phyloP scores from a whole-genome alignment of 2,329 filamentous ascomycete species.

The Penicillium hesseltinei region DNA sequence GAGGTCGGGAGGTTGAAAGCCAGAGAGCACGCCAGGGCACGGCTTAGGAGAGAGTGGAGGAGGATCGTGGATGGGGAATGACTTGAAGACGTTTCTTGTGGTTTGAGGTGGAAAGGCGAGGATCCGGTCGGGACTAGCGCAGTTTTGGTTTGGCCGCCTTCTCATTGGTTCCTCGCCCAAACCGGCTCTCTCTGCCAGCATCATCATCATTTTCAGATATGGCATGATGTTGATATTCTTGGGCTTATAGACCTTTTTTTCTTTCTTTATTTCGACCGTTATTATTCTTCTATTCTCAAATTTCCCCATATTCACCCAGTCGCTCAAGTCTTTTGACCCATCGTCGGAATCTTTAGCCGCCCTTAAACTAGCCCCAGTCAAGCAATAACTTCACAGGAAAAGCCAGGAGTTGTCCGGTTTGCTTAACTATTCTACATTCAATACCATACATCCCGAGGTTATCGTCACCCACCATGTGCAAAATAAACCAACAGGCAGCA shows the following conservation, averaged over 20 bases:
- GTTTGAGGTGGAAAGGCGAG: conserved; percentile 44
- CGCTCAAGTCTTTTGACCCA: background rate
- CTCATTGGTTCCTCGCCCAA: conserved; percentile 34
- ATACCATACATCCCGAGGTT: background rate
- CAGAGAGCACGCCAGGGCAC: conserved; percentile 26
- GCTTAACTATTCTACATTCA: conserved; percentile 1
- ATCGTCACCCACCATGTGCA: background rate
- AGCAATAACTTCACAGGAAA: background rate
- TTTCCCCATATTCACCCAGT: background rate
- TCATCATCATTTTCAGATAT: conserved; percentile 22
- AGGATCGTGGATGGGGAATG: conserved; percentile 32
- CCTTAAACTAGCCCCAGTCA: background rate
- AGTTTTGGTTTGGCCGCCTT: conserved; percentile 32
- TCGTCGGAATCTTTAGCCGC: conserved; percentile 7
- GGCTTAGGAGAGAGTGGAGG: conserved; percentile 33
- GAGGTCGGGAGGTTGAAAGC: conserved; percentile 18
- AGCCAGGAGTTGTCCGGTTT: background rate
- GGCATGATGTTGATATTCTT: conserved; percentile 2
- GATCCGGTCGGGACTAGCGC: conserved; percentile 35
- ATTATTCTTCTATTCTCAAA: background rate
- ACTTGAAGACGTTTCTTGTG: conserved; percentile 36
- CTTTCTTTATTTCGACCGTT: too few relatives aligned
- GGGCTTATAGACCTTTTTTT: background rate
- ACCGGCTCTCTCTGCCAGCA: conserved; percentile 19
- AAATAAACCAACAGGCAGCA: background rate